Conservation (phyloP, 306 rosid genomes). For the Nissolia schottii region DNA sequence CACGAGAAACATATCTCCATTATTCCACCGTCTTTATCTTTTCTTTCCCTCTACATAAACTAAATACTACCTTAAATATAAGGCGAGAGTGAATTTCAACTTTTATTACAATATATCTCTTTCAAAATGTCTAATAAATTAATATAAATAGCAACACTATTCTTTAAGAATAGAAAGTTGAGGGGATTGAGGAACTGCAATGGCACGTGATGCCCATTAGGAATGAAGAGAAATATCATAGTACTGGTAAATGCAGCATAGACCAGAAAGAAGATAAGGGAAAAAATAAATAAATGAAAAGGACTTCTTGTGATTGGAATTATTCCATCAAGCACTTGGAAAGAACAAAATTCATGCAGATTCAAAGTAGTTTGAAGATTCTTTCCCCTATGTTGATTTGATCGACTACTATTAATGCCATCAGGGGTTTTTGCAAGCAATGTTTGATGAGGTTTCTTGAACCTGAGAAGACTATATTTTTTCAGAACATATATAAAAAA, state of each 20-base stretch:
- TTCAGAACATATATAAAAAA: neutral
- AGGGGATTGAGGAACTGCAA: constrained; percentile 30
- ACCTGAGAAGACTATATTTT: neutral
- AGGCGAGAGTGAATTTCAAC: too few species aligned
- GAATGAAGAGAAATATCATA: constrained; percentile 24
- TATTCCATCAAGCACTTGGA: constrained; percentile 26
- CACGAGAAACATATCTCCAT: too few species aligned
- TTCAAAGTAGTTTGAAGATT: constrained; percentile 24
- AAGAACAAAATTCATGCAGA: neutral
- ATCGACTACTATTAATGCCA: neutral
- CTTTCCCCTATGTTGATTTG: constrained; percentile 12
- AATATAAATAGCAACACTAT: too few species aligned
- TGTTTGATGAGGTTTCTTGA: neutral
- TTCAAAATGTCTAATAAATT: too few species aligned
- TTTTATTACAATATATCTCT: too few species aligned
- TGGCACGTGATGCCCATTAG: constrained; percentile 56
- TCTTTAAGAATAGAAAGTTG: neutral
- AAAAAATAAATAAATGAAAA: constrained; percentile 1
- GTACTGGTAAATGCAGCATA: constrained; percentile 21
- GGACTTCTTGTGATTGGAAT: constrained; percentile 18
- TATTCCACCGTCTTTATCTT: too few species aligned
- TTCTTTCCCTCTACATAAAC: too few species aligned
- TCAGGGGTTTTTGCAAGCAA: neutral
- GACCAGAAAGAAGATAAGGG: neutral
- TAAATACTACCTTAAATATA: too few species aligned